A percentile compares a stretch with the other conserved stretches of the same genome.
Conservation (phyloP, 257 asterid genomes). For the Striga asiatica region DNA sequence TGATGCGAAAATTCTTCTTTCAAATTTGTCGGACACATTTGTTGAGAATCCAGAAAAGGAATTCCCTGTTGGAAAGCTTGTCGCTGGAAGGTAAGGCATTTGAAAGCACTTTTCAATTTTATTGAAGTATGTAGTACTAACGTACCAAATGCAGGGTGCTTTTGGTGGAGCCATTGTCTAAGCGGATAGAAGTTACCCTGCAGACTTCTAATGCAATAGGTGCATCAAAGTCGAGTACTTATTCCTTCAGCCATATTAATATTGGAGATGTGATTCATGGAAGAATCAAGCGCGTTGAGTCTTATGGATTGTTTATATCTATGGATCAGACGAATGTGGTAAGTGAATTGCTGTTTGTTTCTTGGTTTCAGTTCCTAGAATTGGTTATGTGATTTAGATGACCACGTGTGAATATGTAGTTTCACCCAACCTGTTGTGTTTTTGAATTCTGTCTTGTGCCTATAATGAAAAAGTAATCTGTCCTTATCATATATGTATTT, state of each 20-base stretch:
- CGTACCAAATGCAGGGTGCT: constrained; percentile 51
- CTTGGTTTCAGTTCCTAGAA: neutral
- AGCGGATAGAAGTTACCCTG: constrained; percentile 81
- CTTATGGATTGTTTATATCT: constrained; percentile 74
- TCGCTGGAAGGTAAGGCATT: constrained; percentile 57
- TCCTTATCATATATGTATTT: neutral
- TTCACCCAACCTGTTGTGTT: neutral
- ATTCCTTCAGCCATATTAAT: constrained; percentile 32
- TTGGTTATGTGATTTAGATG: neutral
- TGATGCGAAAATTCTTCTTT: constrained; percentile 76
- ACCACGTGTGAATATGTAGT: constrained; percentile 1
- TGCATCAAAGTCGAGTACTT: constrained; percentile 31
- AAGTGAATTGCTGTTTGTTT: constrained; percentile 14
- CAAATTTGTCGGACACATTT: constrained; percentile 67
- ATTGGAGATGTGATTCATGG: constrained; percentile 72
- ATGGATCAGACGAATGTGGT: constrained; percentile 69
- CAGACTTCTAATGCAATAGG: constrained; percentile 42
- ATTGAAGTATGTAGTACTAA: constrained; percentile 23
- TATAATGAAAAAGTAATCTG: neutral
- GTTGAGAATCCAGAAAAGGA: constrained; percentile 67
- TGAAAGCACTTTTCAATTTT: constrained; percentile 11
- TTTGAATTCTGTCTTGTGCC: neutral
- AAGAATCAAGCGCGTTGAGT: constrained; percentile 67
- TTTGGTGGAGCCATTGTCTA: constrained; percentile 74
- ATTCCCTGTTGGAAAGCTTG: constrained; percentile 75